These are phyloP conservation scores for Poterioochromonas sp. DNA, from an alignment of 352 stramenopile genomes.

Conservation along the genomic window DNA sequence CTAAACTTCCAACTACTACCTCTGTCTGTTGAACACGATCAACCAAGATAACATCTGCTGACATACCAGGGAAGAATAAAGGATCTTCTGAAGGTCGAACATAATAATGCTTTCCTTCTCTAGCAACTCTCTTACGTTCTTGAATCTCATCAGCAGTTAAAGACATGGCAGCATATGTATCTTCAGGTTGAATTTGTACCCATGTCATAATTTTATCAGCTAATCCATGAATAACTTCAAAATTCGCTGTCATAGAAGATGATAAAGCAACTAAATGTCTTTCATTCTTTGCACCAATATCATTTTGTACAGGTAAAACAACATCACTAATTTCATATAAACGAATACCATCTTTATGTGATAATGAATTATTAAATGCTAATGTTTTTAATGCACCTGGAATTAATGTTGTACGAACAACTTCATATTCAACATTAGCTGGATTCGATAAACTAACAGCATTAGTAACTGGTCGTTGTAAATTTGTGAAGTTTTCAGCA, in stretches of 20 bases:
- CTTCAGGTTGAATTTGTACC: slow-evolving; percentile 73
- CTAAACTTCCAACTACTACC: slow-evolving; percentile 77
- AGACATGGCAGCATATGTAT: slow-evolving; percentile 51
- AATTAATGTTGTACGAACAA: slow-evolving; percentile 94
- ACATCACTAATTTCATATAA: slow-evolving; percentile 99
- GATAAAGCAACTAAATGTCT: slow-evolving; percentile 89
- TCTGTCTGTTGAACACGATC: slow-evolving; percentile 39
- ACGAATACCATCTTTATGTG: slow-evolving; percentile 92
- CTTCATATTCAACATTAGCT: slow-evolving; percentile 96
- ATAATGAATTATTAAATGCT: slow-evolving; percentile 93
- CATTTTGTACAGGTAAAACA: slow-evolving; percentile 78
- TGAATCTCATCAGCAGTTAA: slow-evolving; percentile 41
- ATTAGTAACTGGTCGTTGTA: slow-evolving; percentile 48
- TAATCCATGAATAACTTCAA: slow-evolving; percentile 98
- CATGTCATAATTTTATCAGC: slow-evolving; percentile 97
- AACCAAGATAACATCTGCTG: slow-evolving; percentile 84
- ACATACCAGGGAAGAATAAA: slow-evolving; percentile 92
- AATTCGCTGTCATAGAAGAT: slow-evolving; percentile 88
- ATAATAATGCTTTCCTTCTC: slow-evolving; percentile 66
- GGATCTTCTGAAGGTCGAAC: slow-evolving; percentile 53
- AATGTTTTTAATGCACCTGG: slow-evolving; percentile 96
- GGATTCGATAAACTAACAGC: slow-evolving; percentile 95
- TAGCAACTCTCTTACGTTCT: slow-evolving; percentile 54
- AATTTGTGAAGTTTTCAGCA: slow-evolving; percentile 88
- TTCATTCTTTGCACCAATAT: slow-evolving; percentile 88